Evolutionary conservation across 2,329 filamentous ascomycete genomes (phyloP), one percentile per base, ranked within the genome.

Genomic region (Cladosporium sphaerospermum): DNA sequence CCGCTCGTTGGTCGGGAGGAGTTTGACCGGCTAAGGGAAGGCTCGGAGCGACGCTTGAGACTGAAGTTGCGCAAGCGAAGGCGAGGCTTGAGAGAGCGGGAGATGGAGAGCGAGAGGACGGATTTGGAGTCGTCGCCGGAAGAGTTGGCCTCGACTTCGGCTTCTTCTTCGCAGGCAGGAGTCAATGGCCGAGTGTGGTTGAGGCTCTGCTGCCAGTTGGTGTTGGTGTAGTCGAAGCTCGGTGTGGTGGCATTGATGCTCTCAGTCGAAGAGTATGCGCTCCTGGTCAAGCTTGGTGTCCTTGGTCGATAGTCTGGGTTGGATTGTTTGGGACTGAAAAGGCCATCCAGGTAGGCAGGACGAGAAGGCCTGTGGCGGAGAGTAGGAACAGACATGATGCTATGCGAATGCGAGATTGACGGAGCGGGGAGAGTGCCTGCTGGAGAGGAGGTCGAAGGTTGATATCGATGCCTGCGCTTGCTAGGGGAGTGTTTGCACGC

Each of bases 261-360:
- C 55, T 62, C 64, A 41, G 56, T 61, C 19, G 64, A 59, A 3
- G 64, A 65, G 56, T 64, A 63, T 33, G 53, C 18, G 36, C 59
- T 57, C 4, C 40, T 51, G 40, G 61, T 46, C 51, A 53, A 36
- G 54, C 34, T 53, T 59, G 33, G 54, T 52, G 33, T 57, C 31
- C 32, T 48, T 19, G 45, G 48, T 55, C 28, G 56, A 54, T 40
- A 53, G 45, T 45, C 61, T 56, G 60, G 43, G 4, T 11, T 9
- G 2, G 50, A 45, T 28, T 52, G 42, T 37, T 45, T 41, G 13
- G 42, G 41, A 36, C 59, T 57, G 57, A 62, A 67, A 11, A 67
- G 57, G 43, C 59, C 61, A 54, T 67, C 63, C 47, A 66, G 56
- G 47, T 65, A 66, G 45, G 64, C 63, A 10, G 64, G 64, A 41